Percentiles rank a stretch among this genome's conserved stretches.
Conservation (phyloP, 805 yeast species). For the Saccharomyces paradoxus region DNA sequence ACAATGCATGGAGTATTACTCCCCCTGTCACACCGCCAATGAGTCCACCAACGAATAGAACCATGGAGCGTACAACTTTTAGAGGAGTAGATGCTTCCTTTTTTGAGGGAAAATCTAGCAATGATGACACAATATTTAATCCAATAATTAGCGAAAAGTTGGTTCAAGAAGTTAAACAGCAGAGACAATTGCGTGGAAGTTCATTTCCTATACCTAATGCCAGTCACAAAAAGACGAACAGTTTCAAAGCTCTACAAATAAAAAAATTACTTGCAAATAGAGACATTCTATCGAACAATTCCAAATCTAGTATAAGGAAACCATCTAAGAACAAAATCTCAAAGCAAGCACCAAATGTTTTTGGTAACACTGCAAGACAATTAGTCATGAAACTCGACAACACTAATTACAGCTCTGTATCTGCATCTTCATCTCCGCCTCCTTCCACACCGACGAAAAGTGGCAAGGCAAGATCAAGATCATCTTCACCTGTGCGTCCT, state of each 20-base stretch:
- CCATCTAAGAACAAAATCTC: constrained; percentile 4
- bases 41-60: constrained; percentile 13
- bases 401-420: not conserved
- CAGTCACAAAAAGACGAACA: constrained; percentile 29
- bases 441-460: constrained; percentile 2
- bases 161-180: constrained; percentile 25
- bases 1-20: constrained; percentile 7
- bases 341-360: not conserved
- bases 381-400: constrained; percentile 13
- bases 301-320: constrained; percentile 9
- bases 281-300: constrained; percentile 22
- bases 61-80: not conserved
- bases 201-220: not conserved
- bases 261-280: constrained; percentile 27
- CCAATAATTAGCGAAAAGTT: constrained; percentile 24
- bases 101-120: not conserved
- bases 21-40: constrained; percentile 30
- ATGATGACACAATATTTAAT: constrained; percentile 10
- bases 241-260: constrained; percentile 31
- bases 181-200: constrained; percentile 1
- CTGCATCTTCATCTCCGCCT: constrained; percentile 2
- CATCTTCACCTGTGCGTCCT: constrained; percentile 12
- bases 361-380: constrained; percentile 9
- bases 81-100: not conserved
- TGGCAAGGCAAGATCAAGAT: constrained; percentile 7